These are phyloP conservation scores for Schoenoplectus triqueter DNA, from an alignment of 202 grass and related monocot genomes.

Conservation along the genomic window DNA sequence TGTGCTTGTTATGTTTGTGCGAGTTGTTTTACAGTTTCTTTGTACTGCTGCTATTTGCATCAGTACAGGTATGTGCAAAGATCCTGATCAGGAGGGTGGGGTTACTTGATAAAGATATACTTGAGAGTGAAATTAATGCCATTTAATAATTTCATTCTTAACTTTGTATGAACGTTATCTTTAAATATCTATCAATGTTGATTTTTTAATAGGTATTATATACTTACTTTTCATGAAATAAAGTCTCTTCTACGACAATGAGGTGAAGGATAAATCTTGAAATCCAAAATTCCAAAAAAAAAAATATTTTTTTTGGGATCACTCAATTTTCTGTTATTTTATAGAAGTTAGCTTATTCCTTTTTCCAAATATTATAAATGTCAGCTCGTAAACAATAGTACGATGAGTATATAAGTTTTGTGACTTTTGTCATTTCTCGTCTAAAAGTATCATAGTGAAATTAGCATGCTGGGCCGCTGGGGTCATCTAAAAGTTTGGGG, in stretches of 20 bases:
- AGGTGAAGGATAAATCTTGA: too few relatives aligned
- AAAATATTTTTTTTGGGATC: too few relatives aligned
- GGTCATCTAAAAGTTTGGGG: not conserved
- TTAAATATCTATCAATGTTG: not conserved
- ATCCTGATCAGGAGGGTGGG: not conserved
- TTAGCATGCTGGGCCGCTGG: too few relatives aligned
- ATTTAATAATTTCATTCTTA: not conserved
- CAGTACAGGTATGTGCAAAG: not conserved
- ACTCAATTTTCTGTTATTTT: too few relatives aligned
- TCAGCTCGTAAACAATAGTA: too few relatives aligned
- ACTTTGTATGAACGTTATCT: not conserved
- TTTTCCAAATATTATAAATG: not conserved
- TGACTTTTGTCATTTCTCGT: not conserved
- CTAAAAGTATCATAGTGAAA: not conserved
- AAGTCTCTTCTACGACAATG: too few relatives aligned
- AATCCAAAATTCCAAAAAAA: too few relatives aligned
- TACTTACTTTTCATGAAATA: not conserved
- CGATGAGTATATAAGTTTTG: not conserved
- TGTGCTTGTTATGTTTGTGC: not conserved
- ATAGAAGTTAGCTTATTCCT: not conserved
- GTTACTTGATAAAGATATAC: too few relatives aligned
- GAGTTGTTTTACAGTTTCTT: constrained; percentile 5
- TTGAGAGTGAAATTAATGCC: not conserved
- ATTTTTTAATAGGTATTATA: not conserved
- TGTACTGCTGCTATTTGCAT: not conserved